Conservation (phyloP, 2,329 filamentous ascomycete genomes). For the Thielaviopsis ethacetica region DNA sequence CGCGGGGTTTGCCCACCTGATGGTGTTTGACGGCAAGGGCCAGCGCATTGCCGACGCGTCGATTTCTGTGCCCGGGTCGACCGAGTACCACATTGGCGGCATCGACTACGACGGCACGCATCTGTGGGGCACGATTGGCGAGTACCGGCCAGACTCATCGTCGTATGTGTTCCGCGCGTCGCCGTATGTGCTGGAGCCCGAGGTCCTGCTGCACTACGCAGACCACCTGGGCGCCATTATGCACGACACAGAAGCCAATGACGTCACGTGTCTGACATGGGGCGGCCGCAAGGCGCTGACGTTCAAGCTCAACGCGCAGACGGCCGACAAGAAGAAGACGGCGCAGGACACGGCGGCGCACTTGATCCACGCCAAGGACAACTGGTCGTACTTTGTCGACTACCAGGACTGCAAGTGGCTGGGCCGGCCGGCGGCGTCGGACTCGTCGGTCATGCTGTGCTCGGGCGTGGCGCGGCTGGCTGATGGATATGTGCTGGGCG, state of each 20-base stretch:
- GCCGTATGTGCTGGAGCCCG: constrained; percentile 21
- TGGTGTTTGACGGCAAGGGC: constrained; percentile 28
- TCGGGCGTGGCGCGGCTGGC: constrained; percentile 24
- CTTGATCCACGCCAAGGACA: constrained; percentile 16
- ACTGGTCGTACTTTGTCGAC: constrained; percentile 29
- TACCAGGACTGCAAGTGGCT: constrained; percentile 37
- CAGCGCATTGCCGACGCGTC: constrained; percentile 27
- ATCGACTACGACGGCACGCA: constrained; percentile 31
- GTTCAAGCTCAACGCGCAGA: constrained; percentile 18
- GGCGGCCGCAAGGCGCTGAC: constrained; percentile 25
- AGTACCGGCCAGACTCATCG: constrained; percentile 31
- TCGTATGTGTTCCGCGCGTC: constrained; percentile 25
- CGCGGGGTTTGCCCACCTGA: constrained; percentile 27
- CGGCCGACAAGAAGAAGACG: neutral
- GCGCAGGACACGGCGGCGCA: neutral
- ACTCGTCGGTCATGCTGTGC: constrained; percentile 29
- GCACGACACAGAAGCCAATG: constrained; percentile 21
- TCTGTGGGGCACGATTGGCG: constrained; percentile 29
- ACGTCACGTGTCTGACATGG: constrained; percentile 29
- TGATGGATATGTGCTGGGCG: constrained; percentile 22
- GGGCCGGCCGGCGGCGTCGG: constrained; percentile 22
- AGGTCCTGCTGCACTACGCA: constrained; percentile 20
- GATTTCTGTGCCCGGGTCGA: constrained; percentile 22
- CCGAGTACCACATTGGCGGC: constrained; percentile 30
- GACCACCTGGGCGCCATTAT: constrained; percentile 33